Conservation (phyloP, 2,329 filamentous ascomycete species). For the Alternaria atra region DNA sequence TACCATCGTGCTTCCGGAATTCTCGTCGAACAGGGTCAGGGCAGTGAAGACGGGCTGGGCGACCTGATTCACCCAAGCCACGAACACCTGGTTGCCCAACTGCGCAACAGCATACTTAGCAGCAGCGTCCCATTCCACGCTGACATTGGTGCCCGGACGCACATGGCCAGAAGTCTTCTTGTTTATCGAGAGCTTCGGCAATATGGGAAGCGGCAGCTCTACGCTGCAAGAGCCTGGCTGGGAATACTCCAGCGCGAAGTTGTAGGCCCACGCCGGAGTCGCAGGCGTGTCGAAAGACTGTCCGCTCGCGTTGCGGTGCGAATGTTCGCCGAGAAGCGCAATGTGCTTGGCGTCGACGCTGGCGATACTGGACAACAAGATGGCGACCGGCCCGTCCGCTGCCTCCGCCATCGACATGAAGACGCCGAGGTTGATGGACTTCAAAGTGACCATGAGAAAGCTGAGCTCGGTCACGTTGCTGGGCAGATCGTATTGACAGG, state of each 20-base stretch:
- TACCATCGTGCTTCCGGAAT: constrained; percentile 1
- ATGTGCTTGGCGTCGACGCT: constrained; percentile 10
- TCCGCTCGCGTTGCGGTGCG: constrained; percentile 5
- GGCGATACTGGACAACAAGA: constrained; percentile 14
- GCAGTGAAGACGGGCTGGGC: constrained; percentile 2
- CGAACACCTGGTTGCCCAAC: neutral
- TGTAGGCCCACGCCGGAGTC: constrained; percentile 13
- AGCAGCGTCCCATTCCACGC: constrained; percentile 4
- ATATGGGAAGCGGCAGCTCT: constrained; percentile 11
- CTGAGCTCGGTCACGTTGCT: neutral
- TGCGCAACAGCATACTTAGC: neutral
- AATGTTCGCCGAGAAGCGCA: constrained; percentile 4
- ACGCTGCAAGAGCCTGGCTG: constrained; percentile 10
- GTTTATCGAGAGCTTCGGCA: constrained; percentile 6
- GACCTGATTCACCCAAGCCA: constrained; percentile 10
- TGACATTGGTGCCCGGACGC: neutral
- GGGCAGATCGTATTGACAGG: neutral
- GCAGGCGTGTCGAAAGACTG: constrained; percentile 12
- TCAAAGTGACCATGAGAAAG: constrained; percentile 8
- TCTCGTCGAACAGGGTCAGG: neutral
- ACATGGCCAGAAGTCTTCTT: constrained; percentile 1
- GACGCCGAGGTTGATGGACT: constrained; percentile 8
- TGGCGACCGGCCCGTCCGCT: constrained; percentile 3
- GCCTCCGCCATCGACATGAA: constrained; percentile 11
- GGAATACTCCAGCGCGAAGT: constrained; percentile 6